A percentile compares a stretch with the other conserved stretches of the same genome.
These are phyloP conservation scores for Annulohypoxylon maeteangense DNA, from an alignment of 495 filamentous ascomycete species.

Conservation along the genomic window DNA sequence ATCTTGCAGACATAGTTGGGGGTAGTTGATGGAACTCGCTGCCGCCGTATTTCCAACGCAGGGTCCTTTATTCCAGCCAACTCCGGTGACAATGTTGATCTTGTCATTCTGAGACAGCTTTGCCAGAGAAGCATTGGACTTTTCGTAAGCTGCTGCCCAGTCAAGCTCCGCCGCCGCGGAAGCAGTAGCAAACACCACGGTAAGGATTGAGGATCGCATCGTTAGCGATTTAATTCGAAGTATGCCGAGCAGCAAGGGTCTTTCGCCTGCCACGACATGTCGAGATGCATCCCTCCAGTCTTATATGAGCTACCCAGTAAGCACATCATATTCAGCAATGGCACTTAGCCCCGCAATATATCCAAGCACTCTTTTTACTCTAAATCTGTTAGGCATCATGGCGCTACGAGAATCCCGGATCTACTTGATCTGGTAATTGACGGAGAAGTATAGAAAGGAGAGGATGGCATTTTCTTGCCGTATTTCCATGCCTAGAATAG, in stretches of 20 bases:
- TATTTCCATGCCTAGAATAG: conserved; percentile 29
- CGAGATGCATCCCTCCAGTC: neutral
- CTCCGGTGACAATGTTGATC: conserved; percentile 69
- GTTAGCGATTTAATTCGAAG: conserved; percentile 12
- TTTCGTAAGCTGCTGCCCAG: conserved; percentile 68
- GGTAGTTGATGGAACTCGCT: conserved; percentile 64
- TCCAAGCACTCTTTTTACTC: conserved; percentile 1
- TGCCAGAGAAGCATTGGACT: conserved; percentile 63
- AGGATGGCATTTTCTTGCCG: conserved; percentile 25
- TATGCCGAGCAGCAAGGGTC: conserved; percentile 17
- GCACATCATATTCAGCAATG: neutral
- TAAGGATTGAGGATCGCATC: conserved; percentile 22
- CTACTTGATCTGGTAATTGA: conserved; percentile 40
- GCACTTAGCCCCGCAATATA: neutral
- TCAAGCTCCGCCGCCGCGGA: conserved; percentile 35
- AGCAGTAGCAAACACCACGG: conserved; percentile 15
- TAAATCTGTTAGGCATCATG: neutral
- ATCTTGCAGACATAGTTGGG: conserved; percentile 68
- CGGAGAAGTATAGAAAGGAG: conserved; percentile 40
- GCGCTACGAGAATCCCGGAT: conserved; percentile 22
- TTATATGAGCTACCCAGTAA: conserved; percentile 27
- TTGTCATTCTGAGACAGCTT: conserved; percentile 69
- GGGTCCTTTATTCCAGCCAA: conserved; percentile 72
- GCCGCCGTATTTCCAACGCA: conserved; percentile 73
- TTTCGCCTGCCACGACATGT: neutral